These are phyloP conservation scores for Cystofilobasidium capitatum DNA, from an alignment of 768 basidiomycete genomes.

Conservation along the genomic window DNA sequence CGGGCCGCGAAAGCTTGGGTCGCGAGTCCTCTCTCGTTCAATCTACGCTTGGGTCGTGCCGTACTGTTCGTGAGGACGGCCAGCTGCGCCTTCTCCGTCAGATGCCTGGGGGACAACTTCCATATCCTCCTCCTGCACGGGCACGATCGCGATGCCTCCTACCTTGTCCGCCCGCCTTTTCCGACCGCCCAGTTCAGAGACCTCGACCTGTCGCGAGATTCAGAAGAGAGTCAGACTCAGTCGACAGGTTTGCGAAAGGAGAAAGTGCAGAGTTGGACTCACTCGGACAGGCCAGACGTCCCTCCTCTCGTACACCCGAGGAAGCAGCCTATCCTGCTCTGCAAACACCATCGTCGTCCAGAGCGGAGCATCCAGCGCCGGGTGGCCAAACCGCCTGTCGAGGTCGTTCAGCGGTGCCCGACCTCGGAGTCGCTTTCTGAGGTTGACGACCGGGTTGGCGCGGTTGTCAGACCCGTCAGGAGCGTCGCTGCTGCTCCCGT, in stretches of 20 bases:
- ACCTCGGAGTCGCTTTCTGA: background rate
- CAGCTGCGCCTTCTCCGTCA: too few relatives aligned
- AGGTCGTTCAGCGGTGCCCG: background rate
- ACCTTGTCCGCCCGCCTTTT: background rate
- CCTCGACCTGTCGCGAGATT: background rate
- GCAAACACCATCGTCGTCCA: background rate
- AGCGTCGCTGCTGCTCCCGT: background rate
- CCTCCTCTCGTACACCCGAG: background rate
- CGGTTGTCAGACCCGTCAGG: constrained; percentile 2
- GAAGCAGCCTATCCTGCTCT: background rate
- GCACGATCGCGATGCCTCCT: constrained; percentile 11
- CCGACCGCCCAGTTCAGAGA: constrained; percentile 7
- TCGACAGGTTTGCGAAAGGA: background rate
- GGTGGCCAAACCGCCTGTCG: constrained; percentile 6
- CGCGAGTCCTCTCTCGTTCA: too few relatives aligned
- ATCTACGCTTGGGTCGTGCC: too few relatives aligned
- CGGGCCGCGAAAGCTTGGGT: too few relatives aligned
- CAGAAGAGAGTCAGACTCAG: background rate
- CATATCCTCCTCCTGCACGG: background rate
- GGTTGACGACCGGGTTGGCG: background rate
- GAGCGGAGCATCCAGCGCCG: background rate
- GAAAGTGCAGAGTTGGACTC: background rate
- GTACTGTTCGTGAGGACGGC: too few relatives aligned
- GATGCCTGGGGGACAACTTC: too few relatives aligned
- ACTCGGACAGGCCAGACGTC: background rate